Evolutionary conservation across 352 stramenopile species (phyloP).

Genomic region (Thraustochytrium sp.): DNA sequence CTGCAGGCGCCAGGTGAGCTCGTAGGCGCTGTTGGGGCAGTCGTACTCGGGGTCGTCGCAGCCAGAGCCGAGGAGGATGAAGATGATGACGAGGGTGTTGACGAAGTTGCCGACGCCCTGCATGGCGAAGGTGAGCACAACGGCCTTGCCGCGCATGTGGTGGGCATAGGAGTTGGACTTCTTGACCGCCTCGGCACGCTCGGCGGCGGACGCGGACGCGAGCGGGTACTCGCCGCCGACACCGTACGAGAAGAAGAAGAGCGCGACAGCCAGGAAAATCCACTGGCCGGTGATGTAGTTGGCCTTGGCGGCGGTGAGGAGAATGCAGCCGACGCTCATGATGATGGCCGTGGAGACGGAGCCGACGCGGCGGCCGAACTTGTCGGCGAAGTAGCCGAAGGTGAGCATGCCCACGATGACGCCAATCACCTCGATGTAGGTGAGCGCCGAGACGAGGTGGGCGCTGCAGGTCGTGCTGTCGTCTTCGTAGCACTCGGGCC

Average conservation of each 20-base stretch:
- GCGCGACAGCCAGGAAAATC: conserved; percentile 29
- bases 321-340: conserved; percentile 16
- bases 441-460: not conserved
- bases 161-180: not conserved
- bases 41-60: not conserved
- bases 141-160: conserved; percentile 52
- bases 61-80: not conserved
- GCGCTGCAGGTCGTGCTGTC: not conserved
- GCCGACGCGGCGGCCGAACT: not conserved
- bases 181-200: conserved; percentile 2
- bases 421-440: conserved; percentile 36
- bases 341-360: conserved; percentile 21
- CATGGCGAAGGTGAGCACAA: conserved; percentile 60
- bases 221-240: conserved; percentile 42
- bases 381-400: conserved; percentile 31
- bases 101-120: conserved; percentile 51
- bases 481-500: conserved; percentile 25
- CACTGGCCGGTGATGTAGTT: not conserved
- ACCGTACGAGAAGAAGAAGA: conserved; percentile 33
- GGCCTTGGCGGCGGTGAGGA: not conserved
- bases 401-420: conserved; percentile 30
- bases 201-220: not conserved
- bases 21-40: not conserved
- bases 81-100: conserved; percentile 33
- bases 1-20: conserved; percentile 54